phyloP scores from a whole-genome alignment of 108 stramenopile species.

The Pelagomonas calceolata region DNA sequence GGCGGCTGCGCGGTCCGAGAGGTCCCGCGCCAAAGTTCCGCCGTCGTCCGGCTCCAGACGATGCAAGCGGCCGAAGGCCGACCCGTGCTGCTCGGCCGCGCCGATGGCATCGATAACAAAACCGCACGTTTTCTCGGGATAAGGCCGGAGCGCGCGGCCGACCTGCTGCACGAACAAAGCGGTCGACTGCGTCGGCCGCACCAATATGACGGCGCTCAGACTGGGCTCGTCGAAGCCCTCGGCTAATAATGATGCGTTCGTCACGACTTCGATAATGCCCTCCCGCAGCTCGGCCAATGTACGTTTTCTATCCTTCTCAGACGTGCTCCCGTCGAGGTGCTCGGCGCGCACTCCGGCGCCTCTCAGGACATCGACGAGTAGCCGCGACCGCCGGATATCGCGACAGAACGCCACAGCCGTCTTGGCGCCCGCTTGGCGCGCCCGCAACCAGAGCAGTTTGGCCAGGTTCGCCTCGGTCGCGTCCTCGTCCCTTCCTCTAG shows the following conservation, averaged over 20 bases:
- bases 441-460: not conserved
- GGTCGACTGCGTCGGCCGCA: constrained; percentile 10
- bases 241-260: not conserved
- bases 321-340: constrained; percentile 11
- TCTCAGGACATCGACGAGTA: not conserved
- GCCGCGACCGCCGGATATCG: constrained; percentile 2
- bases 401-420: constrained; percentile 7
- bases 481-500: not conserved
- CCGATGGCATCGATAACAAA: constrained; percentile 6
- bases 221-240: constrained; percentile 14
- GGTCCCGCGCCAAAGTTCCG: too few species aligned
- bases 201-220: not conserved
- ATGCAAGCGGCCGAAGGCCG: not conserved
- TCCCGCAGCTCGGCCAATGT: not conserved
- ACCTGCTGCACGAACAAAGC: constrained; percentile 13
- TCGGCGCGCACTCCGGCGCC: constrained; percentile 1
- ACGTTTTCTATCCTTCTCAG: not conserved
- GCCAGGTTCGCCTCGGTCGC: not conserved
- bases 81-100: not conserved
- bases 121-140: constrained; percentile 1
- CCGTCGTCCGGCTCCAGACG: too few species aligned
- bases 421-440: not conserved
- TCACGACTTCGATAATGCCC: not conserved
- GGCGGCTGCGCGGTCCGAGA: too few species aligned
- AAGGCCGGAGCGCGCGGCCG: constrained; percentile 9